phyloP scores from a whole-genome alignment of 164 flowering plant genomes.

The Protea cynaroides region DNA sequence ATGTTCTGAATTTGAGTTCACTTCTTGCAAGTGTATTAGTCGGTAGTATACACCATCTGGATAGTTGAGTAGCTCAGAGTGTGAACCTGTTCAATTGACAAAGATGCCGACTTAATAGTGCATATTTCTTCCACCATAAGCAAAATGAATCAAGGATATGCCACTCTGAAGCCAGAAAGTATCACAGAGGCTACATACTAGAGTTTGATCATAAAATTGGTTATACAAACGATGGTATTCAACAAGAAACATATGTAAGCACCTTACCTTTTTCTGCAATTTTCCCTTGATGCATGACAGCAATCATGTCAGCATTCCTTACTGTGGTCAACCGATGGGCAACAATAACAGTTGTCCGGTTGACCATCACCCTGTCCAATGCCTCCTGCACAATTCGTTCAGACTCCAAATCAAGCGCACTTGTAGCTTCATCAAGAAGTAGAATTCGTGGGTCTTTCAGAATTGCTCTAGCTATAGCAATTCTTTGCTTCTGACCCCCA shows the following conservation, averaged over 20 bases:
- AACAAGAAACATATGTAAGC: too few relatives aligned
- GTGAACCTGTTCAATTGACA: slow-evolving; percentile 42
- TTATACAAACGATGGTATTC: too few relatives aligned
- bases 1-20: slow-evolving; percentile 25
- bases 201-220: too few relatives aligned
- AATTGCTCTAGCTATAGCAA: slow-evolving; percentile 71
- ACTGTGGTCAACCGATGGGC: slow-evolving; percentile 64
- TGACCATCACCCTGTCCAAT: slow-evolving; percentile 52
- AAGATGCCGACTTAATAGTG: neutral
- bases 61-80: slow-evolving; percentile 45
- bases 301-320: slow-evolving; percentile 58
- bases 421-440: slow-evolving; percentile 69
- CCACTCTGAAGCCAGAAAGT: neutral
- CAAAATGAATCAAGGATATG: neutral
- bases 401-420: slow-evolving; percentile 69
- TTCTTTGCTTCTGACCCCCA: slow-evolving; percentile 80
- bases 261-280: slow-evolving; percentile 70
- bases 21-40: slow-evolving; percentile 51
- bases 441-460: slow-evolving; percentile 41
- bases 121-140: too few relatives aligned
- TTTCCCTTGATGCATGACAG: slow-evolving; percentile 57
- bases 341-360: slow-evolving; percentile 51
- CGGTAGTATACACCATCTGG: slow-evolving; percentile 65
- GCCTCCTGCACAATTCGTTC: slow-evolving; percentile 65
- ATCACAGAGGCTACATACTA: neutral